phyloP scores from a whole-genome alignment of 2,329 filamentous ascomycete genomes.

The Cercospora zeae-maydis region DNA sequence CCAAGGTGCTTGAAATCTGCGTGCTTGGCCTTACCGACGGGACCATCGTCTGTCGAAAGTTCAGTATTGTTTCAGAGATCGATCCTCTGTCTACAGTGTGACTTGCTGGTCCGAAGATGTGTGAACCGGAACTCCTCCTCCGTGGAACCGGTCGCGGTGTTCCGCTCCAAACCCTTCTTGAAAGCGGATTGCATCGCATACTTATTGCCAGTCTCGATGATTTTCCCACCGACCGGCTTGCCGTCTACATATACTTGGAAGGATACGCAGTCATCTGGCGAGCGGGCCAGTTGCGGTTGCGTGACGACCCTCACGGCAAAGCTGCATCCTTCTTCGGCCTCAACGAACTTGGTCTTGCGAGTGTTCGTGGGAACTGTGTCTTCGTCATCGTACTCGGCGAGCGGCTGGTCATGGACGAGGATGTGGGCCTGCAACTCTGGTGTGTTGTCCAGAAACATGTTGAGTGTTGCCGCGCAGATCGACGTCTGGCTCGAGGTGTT shows the following conservation, averaged over 20 bases:
- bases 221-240: background rate
- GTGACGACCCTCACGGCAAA: slow-evolving; percentile 13
- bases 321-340: slow-evolving; percentile 15
- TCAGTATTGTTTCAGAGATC: background rate
- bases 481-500: too few relatives aligned
- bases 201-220: background rate
- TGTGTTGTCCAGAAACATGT: background rate
- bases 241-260: slow-evolving; percentile 19
- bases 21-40: background rate
- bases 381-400: slow-evolving; percentile 22
- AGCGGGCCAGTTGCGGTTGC: background rate
- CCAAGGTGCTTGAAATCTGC: slow-evolving; percentile 20
- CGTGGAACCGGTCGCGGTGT: background rate
- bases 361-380: background rate
- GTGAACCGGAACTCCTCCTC: slow-evolving; percentile 21
- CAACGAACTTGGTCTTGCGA: slow-evolving; percentile 18
- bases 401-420: background rate
- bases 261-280: slow-evolving; percentile 7
- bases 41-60: slow-evolving; percentile 11
- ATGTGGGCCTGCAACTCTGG: slow-evolving; percentile 14
- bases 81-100: background rate
- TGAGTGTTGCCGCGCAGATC: background rate
- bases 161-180: background rate
- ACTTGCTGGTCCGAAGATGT: slow-evolving; percentile 21
- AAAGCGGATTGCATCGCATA: background rate